Evolutionary conservation across 768 basidiomycete genomes (phyloP).

Genomic region (Boletus subcaerulescens): DNA sequence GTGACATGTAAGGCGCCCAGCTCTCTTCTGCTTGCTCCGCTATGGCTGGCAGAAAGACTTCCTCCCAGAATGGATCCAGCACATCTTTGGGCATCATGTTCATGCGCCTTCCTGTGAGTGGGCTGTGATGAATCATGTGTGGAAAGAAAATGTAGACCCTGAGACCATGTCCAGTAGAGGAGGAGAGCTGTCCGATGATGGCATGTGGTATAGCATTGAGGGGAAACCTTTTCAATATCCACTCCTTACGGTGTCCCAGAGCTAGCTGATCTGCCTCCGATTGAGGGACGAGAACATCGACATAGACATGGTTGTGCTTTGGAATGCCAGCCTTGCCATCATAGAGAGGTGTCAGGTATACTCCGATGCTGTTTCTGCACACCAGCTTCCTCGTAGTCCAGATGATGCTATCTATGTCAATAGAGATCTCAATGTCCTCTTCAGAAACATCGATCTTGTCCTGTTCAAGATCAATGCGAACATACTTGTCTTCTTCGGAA

Average conservation of each 20-base stretch:
- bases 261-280: neutral
- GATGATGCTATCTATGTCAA: conserved; percentile 6
- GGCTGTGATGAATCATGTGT: conserved; percentile 2
- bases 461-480: neutral
- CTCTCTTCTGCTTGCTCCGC: neutral
- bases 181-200: neutral
- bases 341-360: neutral
- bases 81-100: conserved; percentile 5
- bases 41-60: conserved; percentile 5
- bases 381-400: neutral
- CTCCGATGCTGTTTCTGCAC: neutral
- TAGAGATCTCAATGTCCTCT: neutral
- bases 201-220: conserved; percentile 5
- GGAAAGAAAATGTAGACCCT: conserved; percentile 9
- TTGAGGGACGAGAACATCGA: conserved; percentile 2
- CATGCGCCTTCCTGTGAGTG: neutral
- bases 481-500: neutral
- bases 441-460: neutral
- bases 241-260: too few species aligned
- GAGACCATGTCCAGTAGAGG: neutral
- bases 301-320: conserved; percentile 18
- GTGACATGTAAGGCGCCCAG: neutral
- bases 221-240: conserved; percentile 7
- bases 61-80: conserved; percentile 4
- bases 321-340: neutral